Percentiles rank a stretch among this genome's conserved stretches.
Conservation (phyloP, 2,329 filamentous ascomycete species). For the Sarocladiaceae sp. region DNA sequence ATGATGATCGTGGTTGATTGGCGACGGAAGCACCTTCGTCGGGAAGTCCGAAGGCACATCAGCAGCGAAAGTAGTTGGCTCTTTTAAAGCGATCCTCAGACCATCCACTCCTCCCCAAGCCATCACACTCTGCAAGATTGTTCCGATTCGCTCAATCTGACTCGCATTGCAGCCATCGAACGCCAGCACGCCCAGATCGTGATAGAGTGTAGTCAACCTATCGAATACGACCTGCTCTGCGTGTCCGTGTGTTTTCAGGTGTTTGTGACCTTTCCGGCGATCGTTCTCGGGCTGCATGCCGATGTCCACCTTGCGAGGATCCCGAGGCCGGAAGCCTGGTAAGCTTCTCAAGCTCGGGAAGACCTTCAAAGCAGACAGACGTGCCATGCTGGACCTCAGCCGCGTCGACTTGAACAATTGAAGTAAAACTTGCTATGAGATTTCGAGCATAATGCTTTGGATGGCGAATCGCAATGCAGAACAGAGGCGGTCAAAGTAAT, state of each 20-base stretch:
- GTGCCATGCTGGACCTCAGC: neutral
- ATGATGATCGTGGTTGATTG: too few relatives aligned
- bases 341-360: constrained; percentile 20
- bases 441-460: too few relatives aligned
- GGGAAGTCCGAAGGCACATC: neutral
- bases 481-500: too few relatives aligned
- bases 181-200: constrained; percentile 27
- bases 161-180: constrained; percentile 20
- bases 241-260: too few relatives aligned
- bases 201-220: constrained; percentile 15
- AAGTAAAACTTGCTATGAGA: too few relatives aligned
- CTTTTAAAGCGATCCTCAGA: constrained; percentile 8
- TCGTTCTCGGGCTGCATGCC: constrained; percentile 9
- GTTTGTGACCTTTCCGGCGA: too few relatives aligned
- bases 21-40: constrained; percentile 8
- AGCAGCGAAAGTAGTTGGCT: neutral
- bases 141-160: constrained; percentile 19
- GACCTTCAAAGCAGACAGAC: constrained; percentile 14
- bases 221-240: too few relatives aligned
- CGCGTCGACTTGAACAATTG: too few relatives aligned
- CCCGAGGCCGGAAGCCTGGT: constrained; percentile 17
- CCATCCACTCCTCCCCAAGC: constrained; percentile 15
- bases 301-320: constrained; percentile 11
- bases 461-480: too few relatives aligned
- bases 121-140: constrained; percentile 16